Conservation (phyloP, 768 basidiomycete genomes). For the Leccinum aurantiacum region DNA sequence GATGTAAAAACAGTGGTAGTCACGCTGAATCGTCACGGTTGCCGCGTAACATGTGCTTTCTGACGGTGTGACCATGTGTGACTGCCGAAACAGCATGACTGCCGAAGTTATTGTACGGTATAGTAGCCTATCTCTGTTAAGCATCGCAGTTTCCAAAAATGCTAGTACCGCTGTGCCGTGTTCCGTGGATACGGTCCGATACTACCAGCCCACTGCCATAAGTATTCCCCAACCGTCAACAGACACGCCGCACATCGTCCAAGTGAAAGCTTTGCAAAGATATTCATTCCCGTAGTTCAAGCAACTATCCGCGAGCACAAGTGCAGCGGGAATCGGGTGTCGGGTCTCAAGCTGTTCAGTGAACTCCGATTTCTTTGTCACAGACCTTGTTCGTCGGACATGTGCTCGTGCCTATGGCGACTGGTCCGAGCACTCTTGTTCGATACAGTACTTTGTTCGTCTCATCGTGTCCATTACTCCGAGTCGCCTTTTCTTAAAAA, state of each 20-base stretch:
- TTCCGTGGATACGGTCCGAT: neutral
- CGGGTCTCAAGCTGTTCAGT: neutral
- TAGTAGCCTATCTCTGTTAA: neutral
- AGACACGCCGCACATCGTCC: neutral
- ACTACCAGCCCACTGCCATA: neutral
- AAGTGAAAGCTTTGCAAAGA: neutral
- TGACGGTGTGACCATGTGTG: too few relatives aligned
- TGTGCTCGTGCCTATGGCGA: too few relatives aligned
- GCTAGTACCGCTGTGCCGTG: neutral
- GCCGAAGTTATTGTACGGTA: neutral
- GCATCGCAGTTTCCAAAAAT: neutral
- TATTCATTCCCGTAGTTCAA: neutral
- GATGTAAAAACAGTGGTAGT: too few relatives aligned
- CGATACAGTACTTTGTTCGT: neutral
- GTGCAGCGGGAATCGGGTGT: too few relatives aligned
- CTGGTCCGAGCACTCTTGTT: neutral
- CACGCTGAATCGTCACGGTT: too few relatives aligned
- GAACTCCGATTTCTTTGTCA: neutral
- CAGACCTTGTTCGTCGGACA: neutral
- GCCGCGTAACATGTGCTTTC: too few relatives aligned
- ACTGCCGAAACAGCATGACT: too few relatives aligned
- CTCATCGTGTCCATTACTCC: neutral
- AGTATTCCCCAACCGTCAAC: neutral
- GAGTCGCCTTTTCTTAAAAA: too few relatives aligned
- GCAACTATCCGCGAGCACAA: neutral